Evolutionary conservation across 108 stramenopile genomes (phyloP), one percentile per base, ranked within the genome.

Genomic region (Epipyxis sp.): DNA sequence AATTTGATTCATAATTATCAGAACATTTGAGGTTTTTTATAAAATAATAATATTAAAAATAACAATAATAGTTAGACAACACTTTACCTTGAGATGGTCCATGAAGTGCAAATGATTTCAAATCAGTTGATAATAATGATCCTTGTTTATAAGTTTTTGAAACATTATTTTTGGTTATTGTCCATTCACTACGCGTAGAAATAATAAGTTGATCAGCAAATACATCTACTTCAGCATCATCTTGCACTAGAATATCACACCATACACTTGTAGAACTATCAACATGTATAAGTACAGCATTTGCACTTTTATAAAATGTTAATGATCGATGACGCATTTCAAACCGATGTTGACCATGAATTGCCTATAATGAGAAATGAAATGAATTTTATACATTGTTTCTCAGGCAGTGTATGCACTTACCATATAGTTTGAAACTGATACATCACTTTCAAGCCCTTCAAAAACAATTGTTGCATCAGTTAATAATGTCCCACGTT

Each of bases 371-470:
- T n/a, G n/a, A n/a, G n/a, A n/a, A n/a, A n/a, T n/a, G n/a, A n/a
- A n/a, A n/a, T n/a, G n/a, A n/a, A n/a, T n/a, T n/a, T n/a, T n/a
- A n/a, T n/a, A n/a, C n/a, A n/a, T n/a, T n/a, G n/a, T n/a, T n/a
- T n/a, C n/a, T n/a, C n/a, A n/a, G n/a, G n/a, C n/a, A n/a, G n/a
- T n/a, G n/a, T n/a, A n/a, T n/a, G n/a, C n/a, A n/a, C 92, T 89
- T 58, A 69, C 42, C 30, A 90, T 71, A 77, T 91, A 92, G 35
- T 79, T 86, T 50, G 86, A 84, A 50, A 90, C 91, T 25, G 88
- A 84, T 10, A 96, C 91, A 86, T 94, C 94, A 27, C 84, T 89
- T 79, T 85, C 82, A 44, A 93, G 92, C 13, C 91, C 95, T 85
- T 93, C 91, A 88, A 92, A 96, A 1, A 94, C 85, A 41, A 87